Conservation (phyloP, 495 filamentous ascomycete species). For the Xylaria flabelliformis region DNA sequence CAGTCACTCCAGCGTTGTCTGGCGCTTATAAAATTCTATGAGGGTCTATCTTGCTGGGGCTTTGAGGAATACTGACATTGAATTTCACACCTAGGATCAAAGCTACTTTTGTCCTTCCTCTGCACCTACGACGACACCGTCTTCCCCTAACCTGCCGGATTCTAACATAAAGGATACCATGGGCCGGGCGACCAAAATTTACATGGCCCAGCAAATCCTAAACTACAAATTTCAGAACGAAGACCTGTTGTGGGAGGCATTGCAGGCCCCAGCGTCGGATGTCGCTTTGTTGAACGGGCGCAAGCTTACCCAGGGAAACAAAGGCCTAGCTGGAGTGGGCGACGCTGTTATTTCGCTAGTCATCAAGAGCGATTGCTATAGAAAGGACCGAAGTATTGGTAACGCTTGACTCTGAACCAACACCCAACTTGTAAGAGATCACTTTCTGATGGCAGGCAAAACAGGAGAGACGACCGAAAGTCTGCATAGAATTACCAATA, state of each 20-base stretch:
- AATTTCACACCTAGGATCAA: not conserved
- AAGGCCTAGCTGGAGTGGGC: not conserved
- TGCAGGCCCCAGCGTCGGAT: conserved; percentile 5
- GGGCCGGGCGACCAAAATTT: not conserved
- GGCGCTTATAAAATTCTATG: not conserved
- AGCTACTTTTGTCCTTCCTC: not conserved
- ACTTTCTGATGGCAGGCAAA: conserved; percentile 7
- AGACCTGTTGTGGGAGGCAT: conserved; percentile 20
- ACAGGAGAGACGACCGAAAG: not conserved
- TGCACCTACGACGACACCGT: not conserved
- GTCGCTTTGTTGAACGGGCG: not conserved
- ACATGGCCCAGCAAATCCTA: not conserved
- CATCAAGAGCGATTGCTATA: not conserved
- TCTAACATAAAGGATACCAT: not conserved
- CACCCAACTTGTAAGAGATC: not conserved
- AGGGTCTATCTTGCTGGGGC: not conserved
- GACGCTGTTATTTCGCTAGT: conserved; percentile 4
- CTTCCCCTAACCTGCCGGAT: not conserved
- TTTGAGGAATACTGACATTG: not conserved
- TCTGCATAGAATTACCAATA: not conserved
- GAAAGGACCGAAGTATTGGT: not conserved
- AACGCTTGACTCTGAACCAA: not conserved
- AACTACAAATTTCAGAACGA: not conserved
- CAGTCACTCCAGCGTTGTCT: not conserved
- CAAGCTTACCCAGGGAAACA: not conserved